Conservation (phyloP, 371 early-diverging fungal species). For the Modicella reniformis region DNA sequence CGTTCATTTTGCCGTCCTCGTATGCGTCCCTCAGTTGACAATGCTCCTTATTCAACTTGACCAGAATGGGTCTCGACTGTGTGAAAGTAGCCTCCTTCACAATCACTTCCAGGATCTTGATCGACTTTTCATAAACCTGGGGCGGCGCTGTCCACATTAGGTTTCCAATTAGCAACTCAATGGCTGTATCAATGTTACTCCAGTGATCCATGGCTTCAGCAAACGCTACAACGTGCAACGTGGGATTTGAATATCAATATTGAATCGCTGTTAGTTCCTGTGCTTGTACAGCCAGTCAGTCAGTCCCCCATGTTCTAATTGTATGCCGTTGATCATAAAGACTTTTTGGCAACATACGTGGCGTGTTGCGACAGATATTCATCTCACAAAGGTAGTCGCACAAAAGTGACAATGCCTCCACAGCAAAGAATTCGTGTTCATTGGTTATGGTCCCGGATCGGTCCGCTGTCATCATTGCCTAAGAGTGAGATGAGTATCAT, state of each 20-base stretch:
- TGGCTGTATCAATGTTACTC: conserved; percentile 41
- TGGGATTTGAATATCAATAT: no score
- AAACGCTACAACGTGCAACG: conserved; percentile 34
- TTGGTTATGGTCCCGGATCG: conserved; percentile 24
- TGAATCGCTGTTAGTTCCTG: neutral
- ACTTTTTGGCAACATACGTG: conserved; percentile 9
- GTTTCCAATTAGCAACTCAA: conserved; percentile 33
- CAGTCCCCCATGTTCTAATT: no score
- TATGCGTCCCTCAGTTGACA: conserved; percentile 27
- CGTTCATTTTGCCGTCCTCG: conserved; percentile 12
- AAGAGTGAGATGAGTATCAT: neutral
- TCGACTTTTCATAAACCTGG: conserved; percentile 25
- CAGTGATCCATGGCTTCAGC: conserved; percentile 53
- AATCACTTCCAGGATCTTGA: conserved; percentile 36
- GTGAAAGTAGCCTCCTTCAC: conserved; percentile 29
- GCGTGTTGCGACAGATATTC: conserved; percentile 30
- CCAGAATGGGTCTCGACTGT: conserved; percentile 24
- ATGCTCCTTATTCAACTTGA: conserved; percentile 28
- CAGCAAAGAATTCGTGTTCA: conserved; percentile 41
- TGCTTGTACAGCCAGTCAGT: no score
- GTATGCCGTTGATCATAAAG: neutral
- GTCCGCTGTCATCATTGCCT: conserved; percentile 30
- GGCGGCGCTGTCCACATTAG: conserved; percentile 42
- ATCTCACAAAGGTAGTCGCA: conserved; percentile 42
- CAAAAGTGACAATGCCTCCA: conserved; percentile 32